These are phyloP conservation scores for Starmerella powellii DNA, from an alignment of 805 yeast species.

Conservation along the genomic window DNA sequence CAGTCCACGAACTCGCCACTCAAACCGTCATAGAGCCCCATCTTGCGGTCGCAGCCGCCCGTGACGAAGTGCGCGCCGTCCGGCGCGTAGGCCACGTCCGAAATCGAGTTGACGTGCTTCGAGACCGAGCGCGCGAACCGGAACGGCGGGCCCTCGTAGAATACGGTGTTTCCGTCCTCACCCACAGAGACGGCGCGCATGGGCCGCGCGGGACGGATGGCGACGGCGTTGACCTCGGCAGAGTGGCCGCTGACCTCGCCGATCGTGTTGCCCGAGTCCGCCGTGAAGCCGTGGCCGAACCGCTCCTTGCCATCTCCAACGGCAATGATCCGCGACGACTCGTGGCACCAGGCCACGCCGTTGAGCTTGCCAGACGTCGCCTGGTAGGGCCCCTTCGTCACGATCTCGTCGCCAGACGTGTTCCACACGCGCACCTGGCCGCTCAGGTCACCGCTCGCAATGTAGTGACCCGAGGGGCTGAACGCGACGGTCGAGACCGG, in stretches of 20 bases:
- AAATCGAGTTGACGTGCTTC: slow-evolving; percentile 63
- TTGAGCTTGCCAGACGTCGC: slow-evolving; percentile 70
- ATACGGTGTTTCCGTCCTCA: slow-evolving; percentile 76
- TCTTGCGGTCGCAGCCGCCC: slow-evolving; percentile 73
- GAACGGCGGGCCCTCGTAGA: slow-evolving; percentile 88
- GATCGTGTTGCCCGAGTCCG: slow-evolving; percentile 92
- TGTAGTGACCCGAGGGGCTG: slow-evolving; percentile 78
- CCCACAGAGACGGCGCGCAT: slow-evolving; percentile 87
- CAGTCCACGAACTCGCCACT: slow-evolving; percentile 60
- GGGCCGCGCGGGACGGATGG: slow-evolving; percentile 76
- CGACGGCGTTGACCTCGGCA: slow-evolving; percentile 68
- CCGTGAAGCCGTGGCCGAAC: slow-evolving; percentile 83
- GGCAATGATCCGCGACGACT: slow-evolving; percentile 71
- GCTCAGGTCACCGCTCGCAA: slow-evolving; percentile 85
- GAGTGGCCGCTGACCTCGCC: slow-evolving; percentile 95
- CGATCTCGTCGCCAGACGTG: slow-evolving; percentile 33
- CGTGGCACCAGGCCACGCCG: slow-evolving; percentile 87
- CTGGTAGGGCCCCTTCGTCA: slow-evolving; percentile 67
- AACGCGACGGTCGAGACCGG: slow-evolving; percentile 75
- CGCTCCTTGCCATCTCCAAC: slow-evolving; percentile 91
- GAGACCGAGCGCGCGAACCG: slow-evolving; percentile 64
- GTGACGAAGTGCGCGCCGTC: slow-evolving; percentile 63
- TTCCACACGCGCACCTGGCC: slow-evolving; percentile 82
- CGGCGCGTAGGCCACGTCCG: slow-evolving; percentile 73
- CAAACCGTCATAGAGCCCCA: slow-evolving; percentile 74